Base-by-base conservation (phyloP, 371 early-diverging fungal genomes). In the Lichtheimia ramosa region DNA sequence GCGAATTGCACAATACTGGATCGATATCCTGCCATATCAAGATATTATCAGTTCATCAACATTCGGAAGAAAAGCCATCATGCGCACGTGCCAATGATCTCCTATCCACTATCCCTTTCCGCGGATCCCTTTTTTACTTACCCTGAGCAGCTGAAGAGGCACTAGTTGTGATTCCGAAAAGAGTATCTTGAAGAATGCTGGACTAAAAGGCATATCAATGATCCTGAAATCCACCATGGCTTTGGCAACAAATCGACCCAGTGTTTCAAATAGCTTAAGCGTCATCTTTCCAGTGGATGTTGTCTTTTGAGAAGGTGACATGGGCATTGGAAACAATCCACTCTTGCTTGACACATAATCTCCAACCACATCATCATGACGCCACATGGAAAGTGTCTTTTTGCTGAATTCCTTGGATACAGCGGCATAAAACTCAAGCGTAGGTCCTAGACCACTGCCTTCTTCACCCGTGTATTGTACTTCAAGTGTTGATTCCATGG, bases 381-480 rank as follows among this genome's bases (percentile, higher is more conserved):
- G 74, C 88, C 90, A 88, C 68, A 91, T 68, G 16, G 69, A 71
- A 10, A 79, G 61, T 3, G 68, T 72, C 49, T 65, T 74, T 51
- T 83, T 85, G 42, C 85, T 77, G 20, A 94, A 75, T 61, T 90
- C 92, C 41, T 82, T 83, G 21, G 89, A 93, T 0, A 92, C 85
- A 5, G 79, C 65, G 2, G 94, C 75, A 66, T 93, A 97, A 63
- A 95, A 96, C 65, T 96, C 97, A 6, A 95, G 73, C 0, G 97
- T 96, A 0, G 96, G 96, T 0, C 97, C 97, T 5, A 93, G 70
- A 3, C 97, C 97, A 3, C 93, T 92, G 7, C 97, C 97, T 18
- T 92, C 94, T 60, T 97, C 97, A 28, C 91, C 92, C 61, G 84
- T 83, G 63, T 92, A 96, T 69, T 95, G 92, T 21, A 96, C 83